phyloP scores from a whole-genome alignment of 768 basidiomycete genomes.

The Brasilioporus rufonigricans region DNA sequence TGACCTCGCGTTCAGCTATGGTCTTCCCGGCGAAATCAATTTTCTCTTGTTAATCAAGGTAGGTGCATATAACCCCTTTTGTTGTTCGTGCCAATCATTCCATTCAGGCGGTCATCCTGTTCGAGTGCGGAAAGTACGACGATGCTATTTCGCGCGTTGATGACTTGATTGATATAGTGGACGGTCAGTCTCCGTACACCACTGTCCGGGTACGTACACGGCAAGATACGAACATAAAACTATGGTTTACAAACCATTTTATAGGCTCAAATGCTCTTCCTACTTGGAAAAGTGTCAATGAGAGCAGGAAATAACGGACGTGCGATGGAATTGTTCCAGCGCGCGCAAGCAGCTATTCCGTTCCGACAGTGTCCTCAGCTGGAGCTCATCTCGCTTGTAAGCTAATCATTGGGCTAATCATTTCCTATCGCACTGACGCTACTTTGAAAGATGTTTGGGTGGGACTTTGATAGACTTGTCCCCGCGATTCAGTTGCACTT shows the following conservation, averaged over 20 bases:
- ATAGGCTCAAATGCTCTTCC: background rate
- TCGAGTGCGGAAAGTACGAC: background rate
- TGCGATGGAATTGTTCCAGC: background rate
- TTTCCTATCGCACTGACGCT: background rate
- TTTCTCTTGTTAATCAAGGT: background rate
- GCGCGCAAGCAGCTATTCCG: background rate
- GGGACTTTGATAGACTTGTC: background rate
- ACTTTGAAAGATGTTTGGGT: background rate
- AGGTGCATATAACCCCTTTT: background rate
- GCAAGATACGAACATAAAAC: background rate
- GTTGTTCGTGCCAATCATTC: background rate
- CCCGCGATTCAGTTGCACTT: background rate
- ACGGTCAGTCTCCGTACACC: background rate
- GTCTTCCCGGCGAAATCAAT: background rate
- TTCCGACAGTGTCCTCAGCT: background rate
- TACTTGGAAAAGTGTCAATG: background rate
- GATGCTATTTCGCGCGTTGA: background rate
- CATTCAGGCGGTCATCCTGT: background rate
- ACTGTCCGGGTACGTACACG: background rate
- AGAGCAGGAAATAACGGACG: background rate
- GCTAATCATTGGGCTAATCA: background rate
- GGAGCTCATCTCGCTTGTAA: background rate
- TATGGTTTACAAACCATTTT: background rate
- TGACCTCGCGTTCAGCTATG: background rate
- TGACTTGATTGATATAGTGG: background rate